A percentile compares a stretch with the other conserved stretches of the same genome.
These are phyloP conservation scores for Nannizziopsis arthrosporioides DNA, from an alignment of 2,329 filamentous ascomycete genomes.

Conservation along the genomic window DNA sequence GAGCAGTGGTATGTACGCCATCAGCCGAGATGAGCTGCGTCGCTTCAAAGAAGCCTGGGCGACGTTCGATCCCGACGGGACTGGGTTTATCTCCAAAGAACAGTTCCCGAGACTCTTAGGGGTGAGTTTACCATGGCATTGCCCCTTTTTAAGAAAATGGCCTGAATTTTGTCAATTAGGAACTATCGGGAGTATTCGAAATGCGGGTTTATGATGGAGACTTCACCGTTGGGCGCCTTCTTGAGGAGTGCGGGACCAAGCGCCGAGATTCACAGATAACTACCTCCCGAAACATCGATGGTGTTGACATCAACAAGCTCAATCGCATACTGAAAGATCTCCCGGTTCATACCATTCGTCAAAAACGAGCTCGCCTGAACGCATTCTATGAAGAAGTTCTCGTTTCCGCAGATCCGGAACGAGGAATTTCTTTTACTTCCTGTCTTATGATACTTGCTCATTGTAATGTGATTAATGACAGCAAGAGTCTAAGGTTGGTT, in stretches of 20 bases:
- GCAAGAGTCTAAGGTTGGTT: slow-evolving; percentile 71
- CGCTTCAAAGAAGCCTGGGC: slow-evolving; percentile 98
- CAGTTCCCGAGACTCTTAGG: slow-evolving; percentile 78
- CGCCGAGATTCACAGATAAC: slow-evolving; percentile 35
- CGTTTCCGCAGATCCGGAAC: slow-evolving; percentile 79
- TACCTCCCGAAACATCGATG: slow-evolving; percentile 35
- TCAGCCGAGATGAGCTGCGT: slow-evolving; percentile 86
- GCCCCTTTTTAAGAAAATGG: slow-evolving; percentile 1
- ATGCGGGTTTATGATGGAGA: slow-evolving; percentile 93
- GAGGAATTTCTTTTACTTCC: slow-evolving; percentile 81
- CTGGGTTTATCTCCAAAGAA: slow-evolving; percentile 81
- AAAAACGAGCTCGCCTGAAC: slow-evolving; percentile 68
- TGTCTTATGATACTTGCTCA: slow-evolving; percentile 93
- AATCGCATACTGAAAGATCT: slow-evolving; percentile 62
- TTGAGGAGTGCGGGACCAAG: slow-evolving; percentile 66
- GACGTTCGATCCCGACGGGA: slow-evolving; percentile 81
- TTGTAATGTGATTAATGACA: slow-evolving; percentile 97
- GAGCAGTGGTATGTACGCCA: slow-evolving; percentile 78
- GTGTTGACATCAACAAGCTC: slow-evolving; percentile 63
- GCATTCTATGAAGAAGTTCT: slow-evolving; percentile 96
- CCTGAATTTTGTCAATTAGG: slow-evolving; percentile 28
- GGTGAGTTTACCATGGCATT: slow-evolving; percentile 35
- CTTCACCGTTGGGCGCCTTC: slow-evolving; percentile 71
- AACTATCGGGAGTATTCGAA: slow-evolving; percentile 88
- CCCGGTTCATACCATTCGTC: slow-evolving; percentile 62